Base-by-base conservation (phyloP, 1,284 basidiomycete genomes). In the Fomitopsis palustris region DNA sequence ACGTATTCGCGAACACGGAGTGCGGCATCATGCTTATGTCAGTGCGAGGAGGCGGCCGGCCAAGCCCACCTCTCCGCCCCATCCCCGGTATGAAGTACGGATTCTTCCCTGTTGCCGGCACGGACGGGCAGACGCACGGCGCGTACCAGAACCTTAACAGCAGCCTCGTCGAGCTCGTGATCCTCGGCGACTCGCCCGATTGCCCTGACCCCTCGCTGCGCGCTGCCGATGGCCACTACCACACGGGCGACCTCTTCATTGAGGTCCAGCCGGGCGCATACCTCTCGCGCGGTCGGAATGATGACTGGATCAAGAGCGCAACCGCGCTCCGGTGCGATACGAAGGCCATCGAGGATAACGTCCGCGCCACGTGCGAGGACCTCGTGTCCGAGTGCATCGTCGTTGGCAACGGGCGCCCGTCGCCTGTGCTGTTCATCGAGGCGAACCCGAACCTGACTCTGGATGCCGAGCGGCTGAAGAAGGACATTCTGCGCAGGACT, bases 221-320 rank as follows among this genome's bases (percentile, higher is more conserved):
- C 57, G 66, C 77, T 39, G 61, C 75, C 0, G 86, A 90, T 68
- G 86, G 87, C 2, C 77, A 87, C 63, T 88, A 85, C 74, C 87
- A 88, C 70, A 90, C 88, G 8, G 87, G 87, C 7, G 87, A 90
- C 69, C 74, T 90, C 25, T 90, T 90, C 76, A 78, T 83, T 64
- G 82, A 86, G 68, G 75, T 78, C 41, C 60, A 73, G 10, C 75
- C 81, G 0, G 84, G 84, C 0, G 74, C 72, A 61, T 90, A 84
- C 70, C 66, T 81, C 31, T 84, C 79, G 67, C 80, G 84, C 52
- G 88, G 87, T 21, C 79, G 88, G 45, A 82, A 87, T 60, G 87
- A 90, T 63, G 87, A 90, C 70, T 90, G 87, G 87, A 90, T 90
- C 70, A 90, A 89, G 74, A 86, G 84, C 53, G 82, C 87, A 66